Conservation (phyloP, 2,329 filamentous ascomycete species). For the Xylaria sp. region DNA sequence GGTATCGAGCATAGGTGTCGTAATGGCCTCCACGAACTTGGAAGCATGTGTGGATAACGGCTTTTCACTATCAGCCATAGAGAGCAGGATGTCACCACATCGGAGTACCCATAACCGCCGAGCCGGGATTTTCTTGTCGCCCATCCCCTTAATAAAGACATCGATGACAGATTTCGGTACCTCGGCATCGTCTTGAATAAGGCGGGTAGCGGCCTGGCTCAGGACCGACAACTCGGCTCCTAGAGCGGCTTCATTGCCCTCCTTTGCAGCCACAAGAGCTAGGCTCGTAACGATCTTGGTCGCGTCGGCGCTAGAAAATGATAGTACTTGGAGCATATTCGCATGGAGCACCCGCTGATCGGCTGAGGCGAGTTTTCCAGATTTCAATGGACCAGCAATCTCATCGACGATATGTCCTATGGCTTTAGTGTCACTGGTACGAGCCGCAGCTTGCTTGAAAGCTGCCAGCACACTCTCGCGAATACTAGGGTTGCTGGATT, state of each 20-base stretch:
- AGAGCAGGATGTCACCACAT: slow-evolving; percentile 75
- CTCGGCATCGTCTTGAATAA: slow-evolving; percentile 69
- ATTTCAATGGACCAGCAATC: slow-evolving; percentile 80
- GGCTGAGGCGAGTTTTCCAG: slow-evolving; percentile 82
- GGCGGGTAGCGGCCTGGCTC: slow-evolving; percentile 69
- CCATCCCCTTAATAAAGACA: slow-evolving; percentile 80
- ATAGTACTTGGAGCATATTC: slow-evolving; percentile 77
- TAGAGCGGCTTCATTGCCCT: slow-evolving; percentile 87
- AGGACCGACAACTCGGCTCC: slow-evolving; percentile 79
- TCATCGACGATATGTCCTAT: slow-evolving; percentile 80
- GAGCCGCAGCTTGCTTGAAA: slow-evolving; percentile 72
- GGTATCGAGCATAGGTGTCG: slow-evolving; percentile 69
- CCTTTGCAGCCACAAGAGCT: slow-evolving; percentile 77
- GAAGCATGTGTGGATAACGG: slow-evolving; percentile 59
- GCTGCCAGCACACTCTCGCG: slow-evolving; percentile 79
- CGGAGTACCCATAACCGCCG: slow-evolving; percentile 84
- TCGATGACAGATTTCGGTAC: slow-evolving; percentile 75
- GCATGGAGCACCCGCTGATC: slow-evolving; percentile 87
- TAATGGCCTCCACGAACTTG: slow-evolving; percentile 63
- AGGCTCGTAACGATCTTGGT: slow-evolving; percentile 74
- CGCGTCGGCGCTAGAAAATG: slow-evolving; percentile 69
- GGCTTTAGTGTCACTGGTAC: slow-evolving; percentile 59
- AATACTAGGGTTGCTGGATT: slow-evolving; percentile 84
- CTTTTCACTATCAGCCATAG: slow-evolving; percentile 57
- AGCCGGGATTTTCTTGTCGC: slow-evolving; percentile 83